These are phyloP conservation scores for Roridomyces roridus DNA, from an alignment of 768 basidiomycete genomes.

Conservation along the genomic window DNA sequence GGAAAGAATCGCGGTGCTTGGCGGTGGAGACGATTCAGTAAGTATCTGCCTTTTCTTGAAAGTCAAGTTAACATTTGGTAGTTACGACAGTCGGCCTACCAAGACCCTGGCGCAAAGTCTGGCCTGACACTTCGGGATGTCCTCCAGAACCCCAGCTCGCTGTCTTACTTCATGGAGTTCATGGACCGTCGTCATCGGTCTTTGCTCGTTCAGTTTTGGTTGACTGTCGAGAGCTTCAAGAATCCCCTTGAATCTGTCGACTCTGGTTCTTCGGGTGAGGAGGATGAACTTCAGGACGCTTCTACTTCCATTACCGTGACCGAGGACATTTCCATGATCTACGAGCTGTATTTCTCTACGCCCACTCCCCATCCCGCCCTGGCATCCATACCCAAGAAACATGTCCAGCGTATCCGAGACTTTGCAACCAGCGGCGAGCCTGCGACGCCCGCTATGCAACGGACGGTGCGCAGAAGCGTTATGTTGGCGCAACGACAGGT, in stretches of 20 bases:
- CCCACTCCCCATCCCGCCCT: conserved; percentile 63
- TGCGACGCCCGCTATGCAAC: conserved; percentile 48
- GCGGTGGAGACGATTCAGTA: conserved; percentile 70
- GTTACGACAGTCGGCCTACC: conserved; percentile 46
- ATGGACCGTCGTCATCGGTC: conserved; percentile 92
- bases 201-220: conserved; percentile 93
- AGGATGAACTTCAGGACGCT: conserved; percentile 60
- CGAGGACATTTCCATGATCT: conserved; percentile 90
- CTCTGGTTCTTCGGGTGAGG: conserved; percentile 68
- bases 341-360: conserved; percentile 84
- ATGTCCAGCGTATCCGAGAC: conserved; percentile 70
- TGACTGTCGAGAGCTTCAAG: conserved; percentile 97
- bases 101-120: conserved; percentile 51
- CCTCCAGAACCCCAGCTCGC: conserved; percentile 85
- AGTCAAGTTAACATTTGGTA: background rate
- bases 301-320: conserved; percentile 66
- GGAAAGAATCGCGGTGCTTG: conserved; percentile 80
- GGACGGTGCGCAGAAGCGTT: conserved; percentile 76
- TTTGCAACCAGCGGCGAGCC: conserved; percentile 62
- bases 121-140: conserved; percentile 76
- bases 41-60: conserved; percentile 24
- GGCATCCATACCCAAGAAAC: conserved; percentile 69
- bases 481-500: conserved; percentile 86
- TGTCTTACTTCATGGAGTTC: conserved; percentile 98
- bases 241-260: conserved; percentile 90